Conservation (phyloP, 768 basidiomycete genomes). For the Rhodotorula babjevae region DNA sequence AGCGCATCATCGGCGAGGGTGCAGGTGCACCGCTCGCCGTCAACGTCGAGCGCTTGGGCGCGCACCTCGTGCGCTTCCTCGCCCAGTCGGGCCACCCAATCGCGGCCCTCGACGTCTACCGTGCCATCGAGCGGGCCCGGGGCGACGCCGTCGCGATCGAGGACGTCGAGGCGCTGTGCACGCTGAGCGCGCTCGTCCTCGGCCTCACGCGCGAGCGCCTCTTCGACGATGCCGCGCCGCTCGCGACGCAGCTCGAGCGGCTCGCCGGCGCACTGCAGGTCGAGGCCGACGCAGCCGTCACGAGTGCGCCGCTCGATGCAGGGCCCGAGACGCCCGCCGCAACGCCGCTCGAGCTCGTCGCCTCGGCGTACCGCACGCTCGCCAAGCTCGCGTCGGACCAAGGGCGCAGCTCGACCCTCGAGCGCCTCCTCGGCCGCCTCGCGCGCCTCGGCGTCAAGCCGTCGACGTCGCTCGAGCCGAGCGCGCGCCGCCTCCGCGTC, state of each 20-base stretch:
- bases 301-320: background rate
- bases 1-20: background rate
- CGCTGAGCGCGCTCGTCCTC: constrained; percentile 16
- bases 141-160: background rate
- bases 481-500: constrained; percentile 8
- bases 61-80: background rate
- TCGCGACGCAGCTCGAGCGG: background rate
- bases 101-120: constrained; percentile 8
- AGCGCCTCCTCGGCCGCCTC: constrained; percentile 7
- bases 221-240: constrained; percentile 16
- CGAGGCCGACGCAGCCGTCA: background rate
- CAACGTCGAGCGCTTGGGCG: background rate
- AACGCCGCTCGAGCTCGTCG: background rate
- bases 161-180: background rate
- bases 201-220: constrained; percentile 14
- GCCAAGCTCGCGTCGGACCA: constrained; percentile 22
- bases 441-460: background rate
- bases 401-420: background rate
- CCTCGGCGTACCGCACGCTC: constrained; percentile 1
- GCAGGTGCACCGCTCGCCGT: background rate
- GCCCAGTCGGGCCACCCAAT: background rate
- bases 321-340: too few relatives aligned
- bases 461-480: constrained; percentile 1
- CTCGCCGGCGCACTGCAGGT: background rate
- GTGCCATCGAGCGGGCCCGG: background rate